Percentiles rank a stretch among this genome's conserved stretches.
These are phyloP conservation scores for Phytophthora nicotianae DNA, from an alignment of 352 stramenopile species.

Conservation along the genomic window DNA sequence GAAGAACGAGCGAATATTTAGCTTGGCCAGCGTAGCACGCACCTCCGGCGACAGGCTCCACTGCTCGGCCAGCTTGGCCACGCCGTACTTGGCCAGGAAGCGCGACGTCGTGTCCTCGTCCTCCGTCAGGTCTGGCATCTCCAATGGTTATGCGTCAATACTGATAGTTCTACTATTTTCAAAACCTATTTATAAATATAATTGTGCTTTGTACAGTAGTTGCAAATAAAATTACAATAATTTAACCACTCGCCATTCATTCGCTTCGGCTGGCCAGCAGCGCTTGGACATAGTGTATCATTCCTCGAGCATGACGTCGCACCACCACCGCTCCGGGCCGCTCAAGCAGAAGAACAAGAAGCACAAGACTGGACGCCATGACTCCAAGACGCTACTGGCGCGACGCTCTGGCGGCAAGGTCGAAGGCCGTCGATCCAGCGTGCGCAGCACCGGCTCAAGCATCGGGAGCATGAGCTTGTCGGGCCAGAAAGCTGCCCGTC, in stretches of 20 bases:
- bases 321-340: constrained; percentile 87
- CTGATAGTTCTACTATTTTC: neutral
- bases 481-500: constrained; percentile 73
- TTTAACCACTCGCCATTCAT: constrained; percentile 3
- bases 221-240: neutral
- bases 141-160: constrained; percentile 20
- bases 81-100: constrained; percentile 70
- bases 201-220: neutral
- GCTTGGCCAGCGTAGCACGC: constrained; percentile 38
- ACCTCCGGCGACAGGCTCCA: constrained; percentile 60
- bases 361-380: constrained; percentile 88
- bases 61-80: constrained; percentile 59
- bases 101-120: constrained; percentile 39
- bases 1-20: constrained; percentile 91
- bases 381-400: constrained; percentile 78
- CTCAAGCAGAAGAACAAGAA: constrained; percentile 94
- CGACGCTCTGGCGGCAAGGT: constrained; percentile 80
- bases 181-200: neutral
- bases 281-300: constrained; percentile 21
- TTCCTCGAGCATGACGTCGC: constrained; percentile 54
- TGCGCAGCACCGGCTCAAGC: constrained; percentile 45
- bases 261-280: constrained; percentile 22
- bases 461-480: constrained; percentile 55
- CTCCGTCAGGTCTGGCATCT: constrained; percentile 9
- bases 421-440: constrained; percentile 51